Conservation (phyloP, 352 stramenopile species). For the Phytophthora nicotianae region DNA sequence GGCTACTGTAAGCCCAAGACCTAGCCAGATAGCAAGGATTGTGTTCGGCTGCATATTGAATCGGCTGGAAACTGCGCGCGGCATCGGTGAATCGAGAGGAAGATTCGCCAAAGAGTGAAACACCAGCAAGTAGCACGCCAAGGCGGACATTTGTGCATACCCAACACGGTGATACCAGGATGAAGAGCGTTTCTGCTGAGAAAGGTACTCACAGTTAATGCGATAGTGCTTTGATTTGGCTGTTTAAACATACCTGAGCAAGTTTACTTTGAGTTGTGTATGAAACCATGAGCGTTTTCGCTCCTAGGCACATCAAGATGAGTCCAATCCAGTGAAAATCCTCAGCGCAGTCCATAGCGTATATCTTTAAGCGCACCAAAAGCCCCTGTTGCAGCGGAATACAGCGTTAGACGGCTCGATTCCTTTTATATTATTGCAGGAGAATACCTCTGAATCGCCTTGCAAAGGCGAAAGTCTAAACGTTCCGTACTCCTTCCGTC, state of each 20-base stretch:
- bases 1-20: conserved; percentile 54
- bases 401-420: not conserved
- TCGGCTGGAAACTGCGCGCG: conserved; percentile 89
- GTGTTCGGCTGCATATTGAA: conserved; percentile 94
- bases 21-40: conserved; percentile 81
- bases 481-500: conserved; percentile 91
- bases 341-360: conserved; percentile 29
- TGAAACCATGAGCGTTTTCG: conserved; percentile 12
- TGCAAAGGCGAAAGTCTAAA: conserved; percentile 87
- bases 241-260: conserved; percentile 11
- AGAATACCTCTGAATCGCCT: conserved; percentile 40
- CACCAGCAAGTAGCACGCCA: conserved; percentile 85
- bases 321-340: conserved; percentile 36
- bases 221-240: not conserved
- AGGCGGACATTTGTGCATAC: conserved; percentile 47
- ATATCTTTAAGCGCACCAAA: conserved; percentile 30
- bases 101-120: conserved; percentile 95
- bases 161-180: conserved; percentile 12
- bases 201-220: not conserved
- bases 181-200: conserved; percentile 1
- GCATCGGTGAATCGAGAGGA: conserved; percentile 81
- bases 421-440: not conserved
- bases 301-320: conserved; percentile 29
- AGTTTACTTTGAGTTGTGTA: not conserved
- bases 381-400: conserved; percentile 24